phyloP scores from a whole-genome alignment of 2,329 filamentous ascomycete genomes.

The Neurospora crassa region DNA sequence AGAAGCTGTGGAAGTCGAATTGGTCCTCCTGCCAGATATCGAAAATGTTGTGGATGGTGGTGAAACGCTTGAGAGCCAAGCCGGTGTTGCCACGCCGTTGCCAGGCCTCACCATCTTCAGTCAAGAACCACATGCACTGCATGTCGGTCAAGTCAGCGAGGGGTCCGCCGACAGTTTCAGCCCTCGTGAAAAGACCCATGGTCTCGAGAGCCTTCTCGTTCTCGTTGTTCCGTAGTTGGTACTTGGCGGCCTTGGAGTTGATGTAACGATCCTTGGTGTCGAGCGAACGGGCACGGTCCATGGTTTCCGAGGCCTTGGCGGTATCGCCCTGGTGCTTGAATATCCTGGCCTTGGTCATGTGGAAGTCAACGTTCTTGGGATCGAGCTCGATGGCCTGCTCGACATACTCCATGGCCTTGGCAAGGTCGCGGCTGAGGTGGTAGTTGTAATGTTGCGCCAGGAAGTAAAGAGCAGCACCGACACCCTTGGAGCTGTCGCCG shows the following conservation, averaged over 20 bases:
- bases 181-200: constrained; percentile 88
- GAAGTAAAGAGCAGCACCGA: constrained; percentile 80
- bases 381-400: constrained; percentile 74
- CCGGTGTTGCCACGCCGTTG: constrained; percentile 72
- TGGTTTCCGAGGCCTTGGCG: constrained; percentile 70
- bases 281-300: constrained; percentile 77
- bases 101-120: constrained; percentile 88
- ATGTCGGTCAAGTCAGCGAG: constrained; percentile 90
- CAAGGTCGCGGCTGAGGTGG: constrained; percentile 70
- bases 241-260: constrained; percentile 97
- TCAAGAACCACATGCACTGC: constrained; percentile 97
- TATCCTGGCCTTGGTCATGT: constrained; percentile 93
- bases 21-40: constrained; percentile 98
- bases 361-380: constrained; percentile 76
- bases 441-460: constrained; percentile 97
- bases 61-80: constrained; percentile 85
- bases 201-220: constrained; percentile 79
- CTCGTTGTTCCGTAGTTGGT: constrained; percentile 86
- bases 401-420: constrained; percentile 72
- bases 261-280: constrained; percentile 93
- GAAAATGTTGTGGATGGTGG: constrained; percentile 82
- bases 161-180: constrained; percentile 79
- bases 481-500: constrained; percentile 48
- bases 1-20: constrained; percentile 98
- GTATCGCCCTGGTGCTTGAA: constrained; percentile 81